phyloP scores from a whole-genome alignment of 129 eudicot genomes.

The Flaveria brownii region DNA sequence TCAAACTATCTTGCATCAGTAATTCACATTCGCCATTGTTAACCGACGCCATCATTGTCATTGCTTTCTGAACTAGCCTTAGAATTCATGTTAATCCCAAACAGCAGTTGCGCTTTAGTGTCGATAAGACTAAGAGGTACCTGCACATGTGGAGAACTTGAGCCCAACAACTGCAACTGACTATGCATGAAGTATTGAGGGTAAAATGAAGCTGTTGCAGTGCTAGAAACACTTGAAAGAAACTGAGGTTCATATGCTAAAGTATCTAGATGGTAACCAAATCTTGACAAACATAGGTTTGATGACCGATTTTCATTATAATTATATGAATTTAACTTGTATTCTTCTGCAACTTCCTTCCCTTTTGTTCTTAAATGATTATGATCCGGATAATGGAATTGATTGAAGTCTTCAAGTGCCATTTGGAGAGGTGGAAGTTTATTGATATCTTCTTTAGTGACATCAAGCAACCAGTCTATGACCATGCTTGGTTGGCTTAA shows the following conservation, averaged over 20 bases:
- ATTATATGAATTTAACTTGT: conserved; percentile 32
- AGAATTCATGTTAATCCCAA: conserved; percentile 35
- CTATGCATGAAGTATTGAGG: conserved; percentile 37
- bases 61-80: conserved; percentile 31
- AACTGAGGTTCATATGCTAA: conserved; percentile 29
- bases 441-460: conserved; percentile 61
- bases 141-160: conserved; percentile 36
- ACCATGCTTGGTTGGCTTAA: conserved; percentile 77
- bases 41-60: not conserved
- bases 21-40: too few species aligned
- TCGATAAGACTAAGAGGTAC: conserved; percentile 42
- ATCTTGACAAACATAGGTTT: conserved; percentile 7
- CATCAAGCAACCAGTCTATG: conserved; percentile 82
- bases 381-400: conserved; percentile 26
- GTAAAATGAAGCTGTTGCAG: conserved; percentile 28
- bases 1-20: too few species aligned
- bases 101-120: conserved; percentile 30
- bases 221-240: conserved; percentile 34
- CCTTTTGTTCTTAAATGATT: conserved; percentile 28
- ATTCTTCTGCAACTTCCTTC: conserved; percentile 28
- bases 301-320: not conserved
- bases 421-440: conserved; percentile 77
- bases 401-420: conserved; percentile 43
- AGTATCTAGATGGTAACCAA: not conserved
- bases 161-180: conserved; percentile 44